Evolutionary conservation across 176 grass and related monocot species (phyloP).

Genomic region (Stipa capillata): DNA sequence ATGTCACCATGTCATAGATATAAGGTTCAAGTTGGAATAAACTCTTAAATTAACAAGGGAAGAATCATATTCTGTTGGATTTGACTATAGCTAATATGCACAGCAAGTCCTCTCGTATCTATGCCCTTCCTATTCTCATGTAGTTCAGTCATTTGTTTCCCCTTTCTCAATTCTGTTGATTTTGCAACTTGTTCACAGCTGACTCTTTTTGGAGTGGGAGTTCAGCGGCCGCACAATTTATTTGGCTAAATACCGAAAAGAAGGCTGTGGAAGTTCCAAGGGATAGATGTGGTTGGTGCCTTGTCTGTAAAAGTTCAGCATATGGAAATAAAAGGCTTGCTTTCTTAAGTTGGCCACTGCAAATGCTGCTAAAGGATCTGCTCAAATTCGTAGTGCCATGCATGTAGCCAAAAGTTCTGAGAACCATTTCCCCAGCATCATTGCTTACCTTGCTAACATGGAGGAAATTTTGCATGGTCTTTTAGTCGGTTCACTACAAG

Average conservation of each 20-base stretch:
- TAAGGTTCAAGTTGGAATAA: too few relatives aligned
- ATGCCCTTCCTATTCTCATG: not conserved
- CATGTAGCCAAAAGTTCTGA: slow-evolving; percentile 49
- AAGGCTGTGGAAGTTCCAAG: slow-evolving; percentile 83
- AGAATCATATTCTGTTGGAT: not conserved
- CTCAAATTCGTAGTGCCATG: slow-evolving; percentile 50
- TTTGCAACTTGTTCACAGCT: too few relatives aligned
- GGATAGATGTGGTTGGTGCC: slow-evolving; percentile 96
- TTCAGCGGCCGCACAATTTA: slow-evolving; percentile 53
- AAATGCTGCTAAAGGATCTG: slow-evolving; percentile 67
- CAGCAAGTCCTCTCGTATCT: not conserved
- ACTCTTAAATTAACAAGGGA: not conserved
- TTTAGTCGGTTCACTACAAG: slow-evolving; percentile 54
- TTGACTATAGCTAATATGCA: not conserved
- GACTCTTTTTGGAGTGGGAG: not conserved
- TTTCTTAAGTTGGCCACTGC: slow-evolving; percentile 75
- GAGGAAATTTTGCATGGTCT: slow-evolving; percentile 86
- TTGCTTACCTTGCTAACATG: slow-evolving; percentile 77
- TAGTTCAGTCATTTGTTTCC: too few relatives aligned
- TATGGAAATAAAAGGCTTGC: slow-evolving; percentile 64
- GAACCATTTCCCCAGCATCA: slow-evolving; percentile 59
- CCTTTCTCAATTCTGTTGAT: too few relatives aligned
- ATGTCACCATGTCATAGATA: too few relatives aligned
- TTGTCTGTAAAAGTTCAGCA: slow-evolving; percentile 75
- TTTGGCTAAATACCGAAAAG: slow-evolving; percentile 83